Percentiles rank a stretch among this genome's conserved stretches.
phyloP scores from a whole-genome alignment of 768 basidiomycete species.

The Termitomyces titanicus region DNA sequence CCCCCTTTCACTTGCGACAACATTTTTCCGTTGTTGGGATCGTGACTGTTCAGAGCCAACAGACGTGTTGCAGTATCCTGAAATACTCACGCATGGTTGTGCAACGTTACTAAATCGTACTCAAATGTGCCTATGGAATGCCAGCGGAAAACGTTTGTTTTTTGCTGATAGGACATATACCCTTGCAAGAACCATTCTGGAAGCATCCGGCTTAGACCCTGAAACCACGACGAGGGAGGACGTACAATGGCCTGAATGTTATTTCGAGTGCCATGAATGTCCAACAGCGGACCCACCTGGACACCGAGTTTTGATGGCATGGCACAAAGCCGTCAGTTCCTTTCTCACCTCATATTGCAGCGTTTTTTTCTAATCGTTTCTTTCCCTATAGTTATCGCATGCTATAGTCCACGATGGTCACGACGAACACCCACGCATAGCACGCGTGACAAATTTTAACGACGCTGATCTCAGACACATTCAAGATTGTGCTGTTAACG shows the following conservation, averaged over 20 bases:
- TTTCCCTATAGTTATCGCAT: background rate
- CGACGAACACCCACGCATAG: background rate
- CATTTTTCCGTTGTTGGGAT: background rate
- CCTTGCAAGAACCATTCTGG: background rate
- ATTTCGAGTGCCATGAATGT: conserved; percentile 4
- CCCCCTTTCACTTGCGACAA: conserved; percentile 1
- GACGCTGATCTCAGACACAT: background rate
- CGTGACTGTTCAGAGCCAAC: no score
- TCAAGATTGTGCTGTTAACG: background rate
- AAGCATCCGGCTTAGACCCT: conserved; percentile 6
- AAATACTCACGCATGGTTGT: background rate
- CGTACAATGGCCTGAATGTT: background rate
- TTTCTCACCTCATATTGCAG: background rate
- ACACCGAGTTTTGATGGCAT: conserved; percentile 4
- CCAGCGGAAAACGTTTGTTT: background rate
- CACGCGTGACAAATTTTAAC: background rate
- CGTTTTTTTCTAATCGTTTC: background rate
- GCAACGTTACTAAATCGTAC: background rate
- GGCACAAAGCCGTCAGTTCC: background rate
- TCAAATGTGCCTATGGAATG: background rate
- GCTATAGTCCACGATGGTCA: background rate
- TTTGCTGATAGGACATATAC: background rate
- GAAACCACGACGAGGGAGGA: background rate
- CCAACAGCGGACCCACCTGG: background rate
- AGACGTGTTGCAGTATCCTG: background rate